Percentiles rank a stretch among this genome's conserved stretches.
Conservation (phyloP, 257 asterid genomes). For the Solanum clarkiae region DNA sequence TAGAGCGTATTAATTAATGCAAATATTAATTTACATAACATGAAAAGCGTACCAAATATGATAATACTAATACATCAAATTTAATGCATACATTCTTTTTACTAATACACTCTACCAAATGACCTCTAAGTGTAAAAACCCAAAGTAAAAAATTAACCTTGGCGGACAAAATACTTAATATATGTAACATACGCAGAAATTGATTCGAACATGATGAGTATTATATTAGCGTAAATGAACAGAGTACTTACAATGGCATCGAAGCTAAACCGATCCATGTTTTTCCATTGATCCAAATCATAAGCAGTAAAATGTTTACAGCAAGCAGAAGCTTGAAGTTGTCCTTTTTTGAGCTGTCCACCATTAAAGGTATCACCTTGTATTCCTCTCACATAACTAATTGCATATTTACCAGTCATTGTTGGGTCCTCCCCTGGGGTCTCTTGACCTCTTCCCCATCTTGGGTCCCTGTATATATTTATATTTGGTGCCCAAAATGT, state of each 20-base stretch:
- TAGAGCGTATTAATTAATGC: too few relatives aligned
- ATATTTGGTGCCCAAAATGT: constrained; percentile 89
- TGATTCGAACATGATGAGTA: background rate
- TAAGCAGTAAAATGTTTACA: constrained; percentile 87
- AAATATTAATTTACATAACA: too few relatives aligned
- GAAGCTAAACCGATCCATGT: constrained; percentile 37
- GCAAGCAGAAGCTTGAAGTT: constrained; percentile 70
- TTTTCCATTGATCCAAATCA: constrained; percentile 68
- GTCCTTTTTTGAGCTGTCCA: constrained; percentile 21
- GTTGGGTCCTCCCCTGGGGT: constrained; percentile 82
- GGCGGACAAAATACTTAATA: background rate
- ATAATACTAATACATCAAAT: too few relatives aligned
- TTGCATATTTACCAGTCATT: constrained; percentile 42
- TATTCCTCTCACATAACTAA: constrained; percentile 58
- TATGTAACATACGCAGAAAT: fast-evolving
- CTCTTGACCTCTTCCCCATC: constrained; percentile 93
- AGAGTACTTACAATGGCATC: constrained; percentile 41
- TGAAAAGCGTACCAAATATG: too few relatives aligned
- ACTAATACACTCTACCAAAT: too few relatives aligned
- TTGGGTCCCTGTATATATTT: constrained; percentile 69
- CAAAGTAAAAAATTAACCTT: too few relatives aligned
- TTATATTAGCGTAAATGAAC: background rate
- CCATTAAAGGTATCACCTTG: constrained; percentile 57
- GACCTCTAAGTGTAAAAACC: too few relatives aligned
- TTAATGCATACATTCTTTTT: too few relatives aligned